A percentile compares a stretch with the other conserved stretches of the same genome.
phyloP scores from a whole-genome alignment of 345 rosid species.

The Ceriops decandra region DNA sequence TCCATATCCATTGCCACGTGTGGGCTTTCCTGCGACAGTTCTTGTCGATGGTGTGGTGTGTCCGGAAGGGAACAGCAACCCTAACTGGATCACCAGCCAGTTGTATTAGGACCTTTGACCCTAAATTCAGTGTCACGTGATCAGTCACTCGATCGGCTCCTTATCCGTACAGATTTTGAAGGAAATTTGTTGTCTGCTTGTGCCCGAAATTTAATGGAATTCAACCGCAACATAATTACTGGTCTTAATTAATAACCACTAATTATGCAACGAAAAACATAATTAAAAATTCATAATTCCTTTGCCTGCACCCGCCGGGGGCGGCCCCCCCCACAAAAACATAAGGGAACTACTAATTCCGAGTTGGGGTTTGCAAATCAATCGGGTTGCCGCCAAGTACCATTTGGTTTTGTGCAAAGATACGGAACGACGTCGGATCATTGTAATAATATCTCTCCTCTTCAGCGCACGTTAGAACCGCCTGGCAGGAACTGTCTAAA shows the following conservation, averaged over 20 bases:
- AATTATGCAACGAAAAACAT: too few relatives aligned
- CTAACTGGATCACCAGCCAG: conserved; percentile 24
- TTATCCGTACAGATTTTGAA: conserved; percentile 12
- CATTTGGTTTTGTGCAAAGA: too few relatives aligned
- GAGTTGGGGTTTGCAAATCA: too few relatives aligned
- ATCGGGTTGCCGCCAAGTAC: too few relatives aligned
- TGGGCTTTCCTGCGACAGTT: not conserved
- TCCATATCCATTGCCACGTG: conserved; percentile 22
- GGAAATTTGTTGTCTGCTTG: not conserved
- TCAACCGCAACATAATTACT: too few relatives aligned
- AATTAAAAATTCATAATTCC: too few relatives aligned
- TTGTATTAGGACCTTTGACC: conserved; percentile 11
- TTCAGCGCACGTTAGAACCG: conserved; percentile 13
- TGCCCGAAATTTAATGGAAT: not conserved
- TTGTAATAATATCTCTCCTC: not conserved
- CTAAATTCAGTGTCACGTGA: conserved; percentile 23
- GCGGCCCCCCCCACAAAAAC: too few relatives aligned
- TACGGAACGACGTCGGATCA: not conserved
- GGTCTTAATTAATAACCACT: too few relatives aligned
- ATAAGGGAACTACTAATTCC: too few relatives aligned
- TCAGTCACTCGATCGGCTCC: not conserved
- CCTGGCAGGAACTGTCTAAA: conserved; percentile 3
- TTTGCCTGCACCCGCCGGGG: too few relatives aligned
- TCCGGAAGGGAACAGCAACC: conserved; percentile 16
- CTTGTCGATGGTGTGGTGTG: not conserved